Evolutionary conservation across 176 grass and related monocot genomes (phyloP).

Genomic region (Elymus sibiricus): DNA sequence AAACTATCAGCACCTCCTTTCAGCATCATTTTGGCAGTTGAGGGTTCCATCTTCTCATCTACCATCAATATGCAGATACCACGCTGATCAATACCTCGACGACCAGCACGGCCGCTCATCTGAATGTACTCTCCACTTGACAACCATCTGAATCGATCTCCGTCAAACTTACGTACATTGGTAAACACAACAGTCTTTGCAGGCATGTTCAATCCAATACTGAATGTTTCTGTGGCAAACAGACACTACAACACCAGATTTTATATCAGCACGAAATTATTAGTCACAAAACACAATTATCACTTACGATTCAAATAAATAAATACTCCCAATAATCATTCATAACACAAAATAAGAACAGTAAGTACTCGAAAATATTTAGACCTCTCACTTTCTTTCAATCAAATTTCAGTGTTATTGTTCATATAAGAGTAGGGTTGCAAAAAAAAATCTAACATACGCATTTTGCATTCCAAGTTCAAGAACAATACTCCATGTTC

Average conservation of each 20-base stretch:
- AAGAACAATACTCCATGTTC: neutral
- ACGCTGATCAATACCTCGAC: conserved; percentile 88
- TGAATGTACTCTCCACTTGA: conserved; percentile 97
- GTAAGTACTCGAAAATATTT: neutral
- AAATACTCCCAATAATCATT: conserved; percentile 2
- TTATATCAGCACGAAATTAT: conserved; percentile 19
- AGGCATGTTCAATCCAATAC: conserved; percentile 99
- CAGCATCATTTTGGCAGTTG: conserved; percentile 92
- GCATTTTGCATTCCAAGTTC: neutral
- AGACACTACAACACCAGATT: conserved; percentile 67
- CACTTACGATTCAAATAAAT: neutral
- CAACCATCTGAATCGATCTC: conserved; percentile 92
- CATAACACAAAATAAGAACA: neutral
- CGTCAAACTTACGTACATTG: conserved; percentile 92
- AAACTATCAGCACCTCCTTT: conserved; percentile 98
- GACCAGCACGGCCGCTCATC: conserved; percentile 95
- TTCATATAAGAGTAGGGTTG: neutral
- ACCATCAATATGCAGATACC: conserved; percentile 97
- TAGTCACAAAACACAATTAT: neutral
- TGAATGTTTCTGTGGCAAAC: conserved; percentile 98
- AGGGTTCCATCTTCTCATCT: conserved; percentile 95
- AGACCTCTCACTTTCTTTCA: neutral
- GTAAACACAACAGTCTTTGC: conserved; percentile 95
- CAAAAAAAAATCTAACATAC: neutral
- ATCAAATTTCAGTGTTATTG: neutral